A percentile compares a stretch with the other conserved stretches of the same genome.
These are phyloP conservation scores for Termitomyces heimii DNA, from an alignment of 768 basidiomycete species.

Conservation along the genomic window DNA sequence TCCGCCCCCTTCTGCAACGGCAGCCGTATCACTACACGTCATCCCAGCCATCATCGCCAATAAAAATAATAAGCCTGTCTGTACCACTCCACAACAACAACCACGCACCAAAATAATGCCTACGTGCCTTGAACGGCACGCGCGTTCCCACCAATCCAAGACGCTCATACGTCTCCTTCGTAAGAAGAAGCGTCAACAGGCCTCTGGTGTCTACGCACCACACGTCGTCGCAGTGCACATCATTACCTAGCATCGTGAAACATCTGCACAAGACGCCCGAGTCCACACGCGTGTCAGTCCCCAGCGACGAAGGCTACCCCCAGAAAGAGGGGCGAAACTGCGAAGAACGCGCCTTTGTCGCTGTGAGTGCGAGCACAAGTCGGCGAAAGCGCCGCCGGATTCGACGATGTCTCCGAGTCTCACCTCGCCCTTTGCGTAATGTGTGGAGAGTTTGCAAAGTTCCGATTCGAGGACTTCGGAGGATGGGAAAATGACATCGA, in stretches of 20 bases:
- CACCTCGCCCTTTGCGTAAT: slow-evolving; percentile 38
- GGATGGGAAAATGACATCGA: slow-evolving; percentile 59
- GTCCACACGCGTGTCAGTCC: background rate
- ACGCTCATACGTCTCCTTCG: slow-evolving; percentile 52
- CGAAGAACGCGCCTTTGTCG: slow-evolving; percentile 2
- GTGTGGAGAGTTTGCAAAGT: slow-evolving; percentile 35
- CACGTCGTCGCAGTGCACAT: slow-evolving; percentile 38
- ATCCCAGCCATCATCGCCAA: background rate
- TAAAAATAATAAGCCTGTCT: background rate
- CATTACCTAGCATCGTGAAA: slow-evolving; percentile 28
- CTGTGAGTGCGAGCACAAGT: background rate
- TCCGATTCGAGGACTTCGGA: slow-evolving; percentile 28
- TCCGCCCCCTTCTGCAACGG: slow-evolving; percentile 35
- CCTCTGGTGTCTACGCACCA: slow-evolving; percentile 71
- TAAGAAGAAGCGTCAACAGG: slow-evolving; percentile 48
- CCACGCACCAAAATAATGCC: slow-evolving; percentile 43
- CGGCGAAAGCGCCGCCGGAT: slow-evolving; percentile 4
- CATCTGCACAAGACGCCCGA: too few relatives aligned
- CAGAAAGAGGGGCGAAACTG: too few relatives aligned
- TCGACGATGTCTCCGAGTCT: slow-evolving; percentile 36
- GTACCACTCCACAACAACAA: slow-evolving; percentile 1
- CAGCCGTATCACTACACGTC: slow-evolving; percentile 39
- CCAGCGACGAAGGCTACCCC: too few relatives aligned
- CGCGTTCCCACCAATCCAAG: slow-evolving; percentile 55
- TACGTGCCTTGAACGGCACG: slow-evolving; percentile 45